Conservation (phyloP, 129 eudicot genomes). For the Lactuca saligna region DNA sequence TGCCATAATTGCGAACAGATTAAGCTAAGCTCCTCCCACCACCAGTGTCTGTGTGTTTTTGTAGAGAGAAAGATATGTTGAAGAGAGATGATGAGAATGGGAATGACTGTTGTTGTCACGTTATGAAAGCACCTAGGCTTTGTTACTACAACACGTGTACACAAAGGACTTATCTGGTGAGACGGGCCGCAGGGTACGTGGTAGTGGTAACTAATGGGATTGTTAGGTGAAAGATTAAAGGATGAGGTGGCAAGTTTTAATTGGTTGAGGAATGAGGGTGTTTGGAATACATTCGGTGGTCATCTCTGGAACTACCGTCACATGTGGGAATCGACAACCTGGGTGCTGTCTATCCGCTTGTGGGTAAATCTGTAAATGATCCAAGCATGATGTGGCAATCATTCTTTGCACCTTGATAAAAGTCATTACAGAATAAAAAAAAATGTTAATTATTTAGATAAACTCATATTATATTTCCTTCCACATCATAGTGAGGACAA, state of each 20-base stretch:
- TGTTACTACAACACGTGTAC: conserved; percentile 36
- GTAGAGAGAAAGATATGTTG: not conserved
- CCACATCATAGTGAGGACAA: no score
- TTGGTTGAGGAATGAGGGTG: conserved; percentile 26
- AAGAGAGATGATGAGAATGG: conserved; percentile 29
- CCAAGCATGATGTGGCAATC: conserved; percentile 15
- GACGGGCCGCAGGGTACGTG: conserved; percentile 39
- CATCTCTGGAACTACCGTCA: conserved; percentile 26
- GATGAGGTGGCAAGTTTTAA: conserved; percentile 22
- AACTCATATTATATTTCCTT: no score
- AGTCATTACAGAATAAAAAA: no score
- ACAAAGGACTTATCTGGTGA: conserved; percentile 25
- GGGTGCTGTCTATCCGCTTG: conserved; percentile 5
- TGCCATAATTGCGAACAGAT: conserved; percentile 37
- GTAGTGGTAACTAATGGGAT: conserved; percentile 26
- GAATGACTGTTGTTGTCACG: conserved; percentile 34
- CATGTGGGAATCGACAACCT: conserved; percentile 19
- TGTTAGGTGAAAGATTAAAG: conserved; percentile 20
- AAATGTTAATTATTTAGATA: no score
- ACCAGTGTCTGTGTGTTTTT: conserved; percentile 15
- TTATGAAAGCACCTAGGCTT: conserved; percentile 19
- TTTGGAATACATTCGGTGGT: conserved; percentile 32
- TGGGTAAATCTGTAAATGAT: conserved; percentile 15
- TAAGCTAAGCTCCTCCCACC: not conserved
- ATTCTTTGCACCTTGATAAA: not conserved